Base-by-base conservation (phyloP, 441 rosid genomes). In the Hura crepitans region DNA sequence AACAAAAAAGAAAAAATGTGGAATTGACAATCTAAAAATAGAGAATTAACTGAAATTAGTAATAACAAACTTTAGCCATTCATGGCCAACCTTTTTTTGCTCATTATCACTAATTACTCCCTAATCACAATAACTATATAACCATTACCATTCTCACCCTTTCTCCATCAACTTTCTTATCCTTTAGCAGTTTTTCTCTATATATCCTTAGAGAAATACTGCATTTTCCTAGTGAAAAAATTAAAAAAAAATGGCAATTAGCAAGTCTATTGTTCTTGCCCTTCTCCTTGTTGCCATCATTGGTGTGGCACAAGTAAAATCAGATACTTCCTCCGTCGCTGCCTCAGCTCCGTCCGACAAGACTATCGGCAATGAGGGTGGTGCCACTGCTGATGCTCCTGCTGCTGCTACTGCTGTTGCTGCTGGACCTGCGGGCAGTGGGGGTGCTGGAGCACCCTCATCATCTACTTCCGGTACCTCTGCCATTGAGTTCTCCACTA, bases 221-320 rank as follows among this genome's bases (percentile, higher is more conserved):
- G 68, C 61, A 55, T 59, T 31, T 58, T 58, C 17, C 3, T 12
- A 0, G 3, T 46, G 27, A 37, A 30, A 0, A 39, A 42, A 77
- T 1, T 14, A 30, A 65, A 68, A 50, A 25, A 62, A 49, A 33
- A 87, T 87, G 92, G 88, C 80, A 18, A 78, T 83, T 61, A 79
- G 74, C 59, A 80, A 78, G 57, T 62, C 78, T 66, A 51, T 75
- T 56, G 49, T 81, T 71, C 59, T 84, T 18, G 79, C 82, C 15
- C 80, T 85, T 25, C 46, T 85, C 70, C 68, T 87, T 20, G 67
- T 82, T 25, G 88, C 87, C 74, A n/a, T 89, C 3, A 59, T 83
- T 54, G 85, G 89, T 43, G 37, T 83, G n/a, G 83, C 75, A 22
- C 73, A 81, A 2, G 92, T 87, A 2, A 3, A 42, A 42, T 9